Conservation (phyloP, 139 green algal genomes). For the Asterochloris erici region DNA sequence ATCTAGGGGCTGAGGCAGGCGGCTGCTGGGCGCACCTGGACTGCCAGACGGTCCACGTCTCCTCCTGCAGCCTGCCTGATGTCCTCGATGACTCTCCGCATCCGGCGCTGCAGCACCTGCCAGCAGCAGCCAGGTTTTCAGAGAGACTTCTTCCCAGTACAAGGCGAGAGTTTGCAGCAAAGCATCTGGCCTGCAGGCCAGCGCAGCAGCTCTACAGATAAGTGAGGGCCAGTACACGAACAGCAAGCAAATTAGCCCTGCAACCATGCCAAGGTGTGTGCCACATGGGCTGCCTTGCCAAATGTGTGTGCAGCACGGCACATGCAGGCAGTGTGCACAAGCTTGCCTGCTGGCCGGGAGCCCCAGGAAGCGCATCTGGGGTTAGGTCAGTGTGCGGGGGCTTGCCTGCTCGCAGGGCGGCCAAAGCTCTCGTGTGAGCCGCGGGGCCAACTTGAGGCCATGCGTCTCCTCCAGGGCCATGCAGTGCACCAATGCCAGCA, state of each 20-base stretch:
- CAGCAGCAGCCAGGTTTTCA: too few relatives aligned
- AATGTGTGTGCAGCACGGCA: not conserved
- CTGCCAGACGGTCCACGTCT: slow-evolving; percentile 16
- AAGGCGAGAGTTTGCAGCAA: too few relatives aligned
- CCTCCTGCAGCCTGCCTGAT: slow-evolving; percentile 1
- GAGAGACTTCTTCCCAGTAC: too few relatives aligned
- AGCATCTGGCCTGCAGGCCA: not conserved
- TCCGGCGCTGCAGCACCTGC: slow-evolving; percentile 24
- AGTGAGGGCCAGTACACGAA: not conserved
- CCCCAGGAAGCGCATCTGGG: not conserved
- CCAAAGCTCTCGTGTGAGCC: slow-evolving; percentile 26
- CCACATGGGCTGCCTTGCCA: not conserved
- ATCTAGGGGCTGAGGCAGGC: not conserved
- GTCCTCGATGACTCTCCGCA: slow-evolving; percentile 18
- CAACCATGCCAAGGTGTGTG: not conserved
- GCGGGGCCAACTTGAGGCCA: slow-evolving; percentile 16
- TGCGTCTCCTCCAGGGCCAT: slow-evolving; percentile 20
- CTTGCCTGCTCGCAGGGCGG: slow-evolving; percentile 24
- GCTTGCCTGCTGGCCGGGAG: not conserved
- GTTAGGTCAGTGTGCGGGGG: not conserved
- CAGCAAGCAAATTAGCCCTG: not conserved
- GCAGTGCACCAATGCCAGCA: slow-evolving; percentile 24
- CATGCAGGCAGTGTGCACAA: not conserved
- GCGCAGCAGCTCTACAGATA: not conserved
- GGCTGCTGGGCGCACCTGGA: not conserved